Conservation (phyloP, 1,139 yeast species). For the Taphrina communis region DNA sequence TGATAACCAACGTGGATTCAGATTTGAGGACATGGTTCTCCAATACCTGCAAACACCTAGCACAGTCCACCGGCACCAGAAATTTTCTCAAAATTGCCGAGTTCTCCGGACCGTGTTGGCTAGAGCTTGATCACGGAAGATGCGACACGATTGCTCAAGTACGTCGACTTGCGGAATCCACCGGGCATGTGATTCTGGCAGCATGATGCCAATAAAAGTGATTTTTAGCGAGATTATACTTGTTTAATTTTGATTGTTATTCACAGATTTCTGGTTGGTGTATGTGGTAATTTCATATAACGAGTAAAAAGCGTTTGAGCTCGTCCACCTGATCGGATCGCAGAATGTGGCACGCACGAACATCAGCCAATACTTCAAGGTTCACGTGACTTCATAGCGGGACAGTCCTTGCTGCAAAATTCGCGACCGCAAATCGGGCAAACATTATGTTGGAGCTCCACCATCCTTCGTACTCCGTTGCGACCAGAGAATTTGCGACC, state of each 20-base stretch:
- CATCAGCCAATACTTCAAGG: not conserved
- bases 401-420: slow-evolving; percentile 4
- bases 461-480: not conserved
- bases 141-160: slow-evolving; percentile 20
- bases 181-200: slow-evolving; percentile 21
- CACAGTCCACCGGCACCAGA: slow-evolving; percentile 23
- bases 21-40: slow-evolving; percentile 27
- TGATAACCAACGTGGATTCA: not conserved
- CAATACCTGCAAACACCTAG: slow-evolving; percentile 9
- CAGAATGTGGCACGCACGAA: not conserved
- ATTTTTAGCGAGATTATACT: not conserved
- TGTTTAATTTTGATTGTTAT: too few relatives aligned
- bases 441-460: not conserved
- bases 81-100: slow-evolving; percentile 32
- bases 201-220: slow-evolving; percentile 9
- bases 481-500: slow-evolving; percentile 20
- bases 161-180: slow-evolving; percentile 16
- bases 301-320: too few relatives aligned
- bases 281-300: too few relatives aligned
- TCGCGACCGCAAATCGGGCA: slow-evolving; percentile 11
- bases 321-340: too few relatives aligned
- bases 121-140: slow-evolving; percentile 14
- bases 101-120: slow-evolving; percentile 27
- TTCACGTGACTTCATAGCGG: slow-evolving; percentile 11
- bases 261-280: too few relatives aligned